Evolutionary conservation across 495 filamentous ascomycete genomes (phyloP).

Genomic region (Hypoxylon subgilvum): DNA sequence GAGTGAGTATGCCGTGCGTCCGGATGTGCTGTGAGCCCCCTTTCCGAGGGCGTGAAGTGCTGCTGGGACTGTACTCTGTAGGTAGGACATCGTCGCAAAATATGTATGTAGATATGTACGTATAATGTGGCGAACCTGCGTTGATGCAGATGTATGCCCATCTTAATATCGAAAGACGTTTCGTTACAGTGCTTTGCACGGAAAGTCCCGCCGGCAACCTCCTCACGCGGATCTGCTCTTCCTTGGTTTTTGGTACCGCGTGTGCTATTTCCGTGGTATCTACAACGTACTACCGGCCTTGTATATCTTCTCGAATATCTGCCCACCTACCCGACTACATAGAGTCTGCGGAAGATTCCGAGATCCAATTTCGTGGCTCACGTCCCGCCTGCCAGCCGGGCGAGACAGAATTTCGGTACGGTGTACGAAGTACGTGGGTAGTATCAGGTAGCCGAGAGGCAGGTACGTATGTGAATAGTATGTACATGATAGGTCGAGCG

Average conservation of each 20-base stretch:
- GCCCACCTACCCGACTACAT: too few species aligned
- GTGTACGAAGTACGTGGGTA: too few species aligned
- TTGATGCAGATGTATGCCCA: slow-evolving; percentile 12
- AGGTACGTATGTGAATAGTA: not conserved
- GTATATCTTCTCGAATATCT: too few species aligned
- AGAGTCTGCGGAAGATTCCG: slow-evolving; percentile 12
- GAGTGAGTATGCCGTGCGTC: slow-evolving; percentile 7
- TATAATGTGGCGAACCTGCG: not conserved
- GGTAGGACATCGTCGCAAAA: too few species aligned
- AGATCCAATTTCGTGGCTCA: not conserved
- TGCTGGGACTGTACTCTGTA: too few species aligned
- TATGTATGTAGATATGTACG: not conserved
- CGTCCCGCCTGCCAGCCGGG: not conserved
- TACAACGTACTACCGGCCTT: too few species aligned
- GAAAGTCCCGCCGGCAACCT: slow-evolving; percentile 21
- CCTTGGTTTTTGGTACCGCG: too few species aligned
- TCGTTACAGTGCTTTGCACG: slow-evolving; percentile 19
- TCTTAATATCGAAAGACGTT: slow-evolving; percentile 11
- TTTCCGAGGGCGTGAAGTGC: not conserved
- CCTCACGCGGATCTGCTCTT: too few species aligned
- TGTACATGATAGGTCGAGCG: not conserved
- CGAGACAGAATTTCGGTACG: too few species aligned
- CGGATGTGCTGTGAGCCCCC: not conserved
- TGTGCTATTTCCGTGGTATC: too few species aligned
- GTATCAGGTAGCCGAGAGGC: not conserved